Conservation (phyloP, 192 early-diverging fungal species). For the Coemansia brasiliensis region DNA sequence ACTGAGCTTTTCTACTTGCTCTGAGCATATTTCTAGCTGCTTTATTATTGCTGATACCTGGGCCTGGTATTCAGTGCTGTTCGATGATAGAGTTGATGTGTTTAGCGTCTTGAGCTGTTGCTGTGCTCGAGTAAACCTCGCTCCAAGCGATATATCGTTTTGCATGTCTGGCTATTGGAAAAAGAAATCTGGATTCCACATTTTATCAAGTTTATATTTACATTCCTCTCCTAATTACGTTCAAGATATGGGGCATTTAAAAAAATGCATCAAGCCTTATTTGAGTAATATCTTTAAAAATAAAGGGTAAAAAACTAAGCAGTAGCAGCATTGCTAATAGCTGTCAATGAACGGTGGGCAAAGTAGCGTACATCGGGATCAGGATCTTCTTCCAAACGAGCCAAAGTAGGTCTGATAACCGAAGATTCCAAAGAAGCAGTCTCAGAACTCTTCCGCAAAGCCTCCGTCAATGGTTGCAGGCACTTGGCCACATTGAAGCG, state of each 20-base stretch:
- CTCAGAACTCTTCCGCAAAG: conserved; percentile 67
- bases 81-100: conserved; percentile 21
- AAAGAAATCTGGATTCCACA: too few relatives aligned
- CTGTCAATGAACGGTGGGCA: conserved; percentile 70
- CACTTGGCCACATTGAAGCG: conserved; percentile 99
- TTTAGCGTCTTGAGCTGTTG: conserved; percentile 28
- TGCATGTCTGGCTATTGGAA: too few relatives aligned
- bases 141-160: conserved; percentile 22
- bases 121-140: conserved; percentile 43
- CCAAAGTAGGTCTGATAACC: conserved; percentile 78
- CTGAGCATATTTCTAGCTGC: conserved; percentile 21
- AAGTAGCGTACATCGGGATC: conserved; percentile 96
- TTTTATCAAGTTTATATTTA: too few relatives aligned
- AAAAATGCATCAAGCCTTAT: too few relatives aligned
- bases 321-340: neutral
- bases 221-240: too few relatives aligned
- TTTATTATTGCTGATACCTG: conserved; percentile 15
- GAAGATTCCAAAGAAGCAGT: conserved; percentile 62
- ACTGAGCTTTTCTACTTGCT: conserved; percentile 53
- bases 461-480: conserved; percentile 78
- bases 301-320: neutral
- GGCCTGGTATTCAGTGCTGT: conserved; percentile 44
- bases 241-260: too few relatives aligned
- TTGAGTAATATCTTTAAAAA: too few relatives aligned
- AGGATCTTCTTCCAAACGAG: conserved; percentile 80